Evolutionary conservation across 768 basidiomycete genomes (phyloP).

Genomic region (Amanita subjunquillea): DNA sequence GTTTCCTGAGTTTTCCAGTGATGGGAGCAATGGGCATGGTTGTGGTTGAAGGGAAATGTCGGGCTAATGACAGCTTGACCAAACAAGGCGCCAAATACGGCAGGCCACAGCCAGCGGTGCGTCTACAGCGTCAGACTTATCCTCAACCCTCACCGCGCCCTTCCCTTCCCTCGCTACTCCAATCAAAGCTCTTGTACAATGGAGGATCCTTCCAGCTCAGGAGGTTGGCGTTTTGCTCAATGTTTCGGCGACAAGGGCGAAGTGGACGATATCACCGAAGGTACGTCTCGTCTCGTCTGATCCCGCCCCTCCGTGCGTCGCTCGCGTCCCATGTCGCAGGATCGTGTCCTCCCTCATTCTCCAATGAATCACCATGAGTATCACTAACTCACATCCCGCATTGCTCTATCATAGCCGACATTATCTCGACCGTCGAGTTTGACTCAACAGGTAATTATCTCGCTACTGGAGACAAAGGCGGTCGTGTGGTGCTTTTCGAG

Average conservation of each 20-base stretch:
- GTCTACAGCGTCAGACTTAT: constrained; percentile 15
- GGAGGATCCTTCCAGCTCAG: constrained; percentile 82
- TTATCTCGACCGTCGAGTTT: constrained; percentile 99
- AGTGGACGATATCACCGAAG: constrained; percentile 99
- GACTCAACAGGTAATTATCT: constrained; percentile 99
- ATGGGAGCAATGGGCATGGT: constrained; percentile 83
- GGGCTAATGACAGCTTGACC: constrained; percentile 13
- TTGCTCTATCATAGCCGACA: constrained; percentile 68
- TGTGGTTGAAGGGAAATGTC: constrained; percentile 29
- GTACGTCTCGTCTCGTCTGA: constrained; percentile 30
- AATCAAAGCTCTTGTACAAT: constrained; percentile 22
- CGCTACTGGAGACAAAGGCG: constrained; percentile 99
- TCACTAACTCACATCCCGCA: constrained; percentile 3
- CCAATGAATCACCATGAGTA: not conserved
- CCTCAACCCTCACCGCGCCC: constrained; percentile 11
- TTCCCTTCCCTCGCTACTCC: not conserved
- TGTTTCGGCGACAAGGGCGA: constrained; percentile 99
- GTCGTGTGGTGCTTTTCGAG: constrained; percentile 97
- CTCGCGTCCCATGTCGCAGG: not conserved
- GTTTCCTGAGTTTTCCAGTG: constrained; percentile 88
- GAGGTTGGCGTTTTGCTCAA: constrained; percentile 97
- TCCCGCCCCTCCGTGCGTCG: not conserved
- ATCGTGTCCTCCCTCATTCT: not conserved
- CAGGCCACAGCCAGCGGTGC: constrained; percentile 6
- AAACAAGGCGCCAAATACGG: constrained; percentile 14